Evolutionary conservation across 2,329 filamentous ascomycete species (phyloP).

Genomic region (Pseudogymnoascus sp.): DNA sequence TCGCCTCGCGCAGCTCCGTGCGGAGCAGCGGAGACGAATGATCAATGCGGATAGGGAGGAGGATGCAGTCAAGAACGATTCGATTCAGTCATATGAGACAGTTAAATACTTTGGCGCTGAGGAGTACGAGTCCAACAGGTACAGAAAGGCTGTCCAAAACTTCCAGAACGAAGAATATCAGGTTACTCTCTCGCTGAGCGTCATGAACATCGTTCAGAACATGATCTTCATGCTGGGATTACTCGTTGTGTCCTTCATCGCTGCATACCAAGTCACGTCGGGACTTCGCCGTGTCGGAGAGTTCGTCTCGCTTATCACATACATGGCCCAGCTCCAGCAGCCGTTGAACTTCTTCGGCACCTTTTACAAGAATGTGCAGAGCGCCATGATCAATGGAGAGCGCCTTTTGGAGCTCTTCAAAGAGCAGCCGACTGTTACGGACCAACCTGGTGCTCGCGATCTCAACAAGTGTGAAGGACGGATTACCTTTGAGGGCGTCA

Average conservation of each 20-base stretch:
- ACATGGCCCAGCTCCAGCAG: slow-evolving; percentile 70
- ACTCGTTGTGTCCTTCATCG: slow-evolving; percentile 61
- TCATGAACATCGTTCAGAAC: slow-evolving; percentile 76
- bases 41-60: slow-evolving; percentile 91
- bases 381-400: slow-evolving; percentile 95
- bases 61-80: slow-evolving; percentile 97
- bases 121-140: slow-evolving; percentile 66
- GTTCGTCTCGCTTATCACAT: slow-evolving; percentile 66
- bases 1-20: slow-evolving; percentile 86
- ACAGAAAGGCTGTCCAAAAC: slow-evolving; percentile 58
- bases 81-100: slow-evolving; percentile 96
- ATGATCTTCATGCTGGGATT: slow-evolving; percentile 72
- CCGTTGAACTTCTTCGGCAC: slow-evolving; percentile 85
- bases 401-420: slow-evolving; percentile 93
- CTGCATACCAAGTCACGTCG: slow-evolving; percentile 66
- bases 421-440: slow-evolving; percentile 84
- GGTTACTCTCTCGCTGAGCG: slow-evolving; percentile 65
- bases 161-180: slow-evolving; percentile 69
- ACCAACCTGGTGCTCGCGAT: slow-evolving; percentile 55
- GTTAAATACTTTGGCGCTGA: slow-evolving; percentile 89
- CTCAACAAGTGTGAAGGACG: slow-evolving; percentile 66
- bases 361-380: slow-evolving; percentile 93
- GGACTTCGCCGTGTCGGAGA: slow-evolving; percentile 57
- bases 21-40: slow-evolving; percentile 85
- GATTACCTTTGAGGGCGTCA: slow-evolving; percentile 79